Conservation (phyloP, 306 rosid species). For the Heteromeles arbutifolia region DNA sequence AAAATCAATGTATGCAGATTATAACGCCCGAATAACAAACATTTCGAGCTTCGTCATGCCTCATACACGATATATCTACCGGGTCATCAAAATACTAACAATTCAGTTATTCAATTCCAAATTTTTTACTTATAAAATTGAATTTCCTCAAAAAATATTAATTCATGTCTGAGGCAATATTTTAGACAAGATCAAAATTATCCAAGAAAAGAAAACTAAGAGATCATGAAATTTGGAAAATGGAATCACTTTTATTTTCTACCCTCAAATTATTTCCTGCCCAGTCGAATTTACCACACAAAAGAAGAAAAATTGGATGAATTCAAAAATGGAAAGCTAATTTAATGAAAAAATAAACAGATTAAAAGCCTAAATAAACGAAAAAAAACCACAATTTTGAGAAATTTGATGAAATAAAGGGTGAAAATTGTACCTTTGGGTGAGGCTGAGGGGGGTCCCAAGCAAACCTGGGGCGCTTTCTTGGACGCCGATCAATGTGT, state of each 20-base stretch:
- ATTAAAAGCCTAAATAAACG: not conserved
- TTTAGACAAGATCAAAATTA: not conserved
- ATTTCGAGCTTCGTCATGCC: not conserved
- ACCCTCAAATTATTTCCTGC: not conserved
- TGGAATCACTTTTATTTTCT: not conserved
- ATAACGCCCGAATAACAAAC: not conserved
- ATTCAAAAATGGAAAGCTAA: not conserved
- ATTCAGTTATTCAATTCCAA: not conserved
- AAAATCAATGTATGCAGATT: conserved; percentile 7
- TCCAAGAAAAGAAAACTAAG: not conserved
- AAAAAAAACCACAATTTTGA: not conserved
- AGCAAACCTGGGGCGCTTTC: conserved; percentile 43
- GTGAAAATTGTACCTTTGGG: conserved; percentile 30
- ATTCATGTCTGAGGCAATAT: not conserved
- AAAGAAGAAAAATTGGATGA: not conserved
- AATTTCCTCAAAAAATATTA: not conserved
- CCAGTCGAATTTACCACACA: not conserved
- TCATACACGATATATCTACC: not conserved
- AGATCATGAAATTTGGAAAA: not conserved
- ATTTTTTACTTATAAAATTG: not conserved
- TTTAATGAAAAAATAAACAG: not conserved
- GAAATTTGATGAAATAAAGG: not conserved
- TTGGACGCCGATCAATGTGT: conserved; percentile 48
- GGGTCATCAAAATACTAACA: not conserved
- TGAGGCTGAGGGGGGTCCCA: conserved; percentile 42